Base-by-base conservation (phyloP, 768 basidiomycete species). In the Ramaria sp. region DNA sequence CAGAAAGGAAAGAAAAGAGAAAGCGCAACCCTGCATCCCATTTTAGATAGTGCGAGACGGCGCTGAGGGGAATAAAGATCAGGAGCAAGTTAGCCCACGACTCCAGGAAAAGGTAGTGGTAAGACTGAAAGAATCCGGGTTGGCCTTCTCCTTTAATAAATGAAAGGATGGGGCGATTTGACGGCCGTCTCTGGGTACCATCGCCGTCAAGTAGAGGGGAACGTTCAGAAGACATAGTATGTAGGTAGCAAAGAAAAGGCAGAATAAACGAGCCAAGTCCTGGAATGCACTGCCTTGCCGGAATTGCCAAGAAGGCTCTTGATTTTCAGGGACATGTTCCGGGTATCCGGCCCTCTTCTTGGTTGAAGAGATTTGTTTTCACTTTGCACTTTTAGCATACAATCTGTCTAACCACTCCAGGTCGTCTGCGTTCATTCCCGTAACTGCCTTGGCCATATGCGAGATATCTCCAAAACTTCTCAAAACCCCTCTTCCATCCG, bases 11-110 rank as follows among this genome's bases (percentile, higher is more conserved):
- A 58, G 82, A 83, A 66, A 87, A 85, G 6, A 66, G 67, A 60
- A 89, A 89, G 12, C 83, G 78, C n/a, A 82, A 67, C 16, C 77
- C 81, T 28, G 81, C 82, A 73, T 89, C 88, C 85, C 85, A 89
- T 61, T 78, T 62, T 16, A 79, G 64, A 60, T 78, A 72, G 67
- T 88, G 79, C 22, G 87, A 73, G 9, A 82, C 56, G 42, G 81
- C 67, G 60, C 80, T 79, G 59, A 94, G 69, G 25, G 93, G 92
- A 8, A 93, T 78, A 57, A 88, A 86, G 48, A 92, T 65, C 50
- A 94, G 79, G 51, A 93, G 71, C 48, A 89, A 43, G 63, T 93
- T 94, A 61, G 87, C 63, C 69, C 79, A 94, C 22, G 78, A 77
- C 34, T 74, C 75, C 50, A 83, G 75, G 53, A 86, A 60, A 63